These are phyloP conservation scores for Talaromyces stipitatus DNA, from an alignment of 495 filamentous ascomycete species.

Conservation along the genomic window DNA sequence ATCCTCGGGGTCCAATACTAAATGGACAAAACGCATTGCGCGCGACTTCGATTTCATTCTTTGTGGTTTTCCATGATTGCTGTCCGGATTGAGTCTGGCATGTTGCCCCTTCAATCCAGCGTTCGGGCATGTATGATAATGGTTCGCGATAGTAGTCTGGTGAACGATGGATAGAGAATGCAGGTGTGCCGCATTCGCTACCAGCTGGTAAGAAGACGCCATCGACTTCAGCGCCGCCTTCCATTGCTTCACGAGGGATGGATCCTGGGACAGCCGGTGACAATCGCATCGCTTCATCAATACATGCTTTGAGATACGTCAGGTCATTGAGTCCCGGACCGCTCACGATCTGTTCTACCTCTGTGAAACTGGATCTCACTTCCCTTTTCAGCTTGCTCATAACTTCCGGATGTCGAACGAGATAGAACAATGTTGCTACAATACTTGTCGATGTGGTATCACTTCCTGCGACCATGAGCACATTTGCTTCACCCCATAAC, in stretches of 20 bases:
- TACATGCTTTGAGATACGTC: conserved; percentile 51
- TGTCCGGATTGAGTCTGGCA: conserved; percentile 11
- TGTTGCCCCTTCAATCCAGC: conserved; percentile 43
- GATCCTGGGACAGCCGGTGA: conserved; percentile 52
- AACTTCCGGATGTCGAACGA: conserved; percentile 41
- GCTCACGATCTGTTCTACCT: conserved; percentile 47
- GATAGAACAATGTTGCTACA: conserved; percentile 55
- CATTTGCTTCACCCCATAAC: conserved; percentile 63
- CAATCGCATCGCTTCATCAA: conserved; percentile 60
- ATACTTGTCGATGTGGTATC: conserved; percentile 55
- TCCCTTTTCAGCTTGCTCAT: conserved; percentile 40
- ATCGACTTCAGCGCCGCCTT: conserved; percentile 46
- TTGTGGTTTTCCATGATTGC: conserved; percentile 23
- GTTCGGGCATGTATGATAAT: conserved; percentile 40
- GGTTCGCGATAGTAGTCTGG: conserved; percentile 45
- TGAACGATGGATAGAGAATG: conserved; percentile 52
- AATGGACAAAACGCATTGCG: conserved; percentile 48
- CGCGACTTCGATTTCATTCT: conserved; percentile 31
- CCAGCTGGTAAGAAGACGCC: conserved; percentile 44
- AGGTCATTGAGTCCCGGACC: conserved; percentile 42
- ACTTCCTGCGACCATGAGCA: conserved; percentile 50
- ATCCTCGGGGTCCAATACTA: conserved; percentile 47
- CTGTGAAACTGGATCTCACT: conserved; percentile 42
- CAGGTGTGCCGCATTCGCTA: conserved; percentile 43
- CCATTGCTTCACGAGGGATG: conserved; percentile 48